phyloP scores from a whole-genome alignment of 441 rosid genomes.

The Pelargonium citronellum region DNA sequence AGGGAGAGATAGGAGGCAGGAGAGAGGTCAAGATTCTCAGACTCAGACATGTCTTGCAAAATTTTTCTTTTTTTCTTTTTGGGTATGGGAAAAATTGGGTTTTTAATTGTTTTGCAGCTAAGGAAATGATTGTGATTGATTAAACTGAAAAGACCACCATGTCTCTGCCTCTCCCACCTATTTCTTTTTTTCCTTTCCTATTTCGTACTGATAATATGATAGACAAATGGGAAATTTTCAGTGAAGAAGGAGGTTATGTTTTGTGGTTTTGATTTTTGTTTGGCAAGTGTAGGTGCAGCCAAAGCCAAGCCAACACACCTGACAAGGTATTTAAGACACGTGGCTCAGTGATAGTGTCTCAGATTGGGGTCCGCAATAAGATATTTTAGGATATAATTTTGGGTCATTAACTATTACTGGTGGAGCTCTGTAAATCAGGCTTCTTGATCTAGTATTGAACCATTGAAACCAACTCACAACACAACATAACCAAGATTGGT shows the following conservation, averaged over 20 bases:
- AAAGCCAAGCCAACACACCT: background rate
- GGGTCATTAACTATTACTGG: no score
- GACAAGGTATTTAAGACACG: background rate
- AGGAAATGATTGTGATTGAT: background rate
- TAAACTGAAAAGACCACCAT: constrained; percentile 1
- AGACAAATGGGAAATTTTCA: constrained; percentile 3
- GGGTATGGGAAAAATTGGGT: background rate
- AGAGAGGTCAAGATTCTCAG: background rate
- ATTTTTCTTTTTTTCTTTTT: background rate
- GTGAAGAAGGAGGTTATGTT: constrained; percentile 7
- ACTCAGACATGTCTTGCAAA: background rate
- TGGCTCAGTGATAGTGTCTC: background rate
- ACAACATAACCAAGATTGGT: no score
- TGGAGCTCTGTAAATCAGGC: no score
- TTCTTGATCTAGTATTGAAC: no score
- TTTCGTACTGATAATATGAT: background rate
- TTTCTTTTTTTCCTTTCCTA: background rate
- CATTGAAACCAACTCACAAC: no score
- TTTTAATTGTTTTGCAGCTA: background rate
- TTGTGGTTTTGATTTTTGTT: background rate
- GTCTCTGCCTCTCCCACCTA: background rate
- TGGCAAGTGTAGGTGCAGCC: background rate
- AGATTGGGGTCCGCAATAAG: background rate
- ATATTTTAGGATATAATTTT: background rate
- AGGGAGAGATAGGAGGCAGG: background rate